Percentiles rank a stretch among this genome's conserved stretches.
Evolutionary conservation across 495 filamentous ascomycete species (phyloP).

Genomic region (Bathelium albidoporum): DNA sequence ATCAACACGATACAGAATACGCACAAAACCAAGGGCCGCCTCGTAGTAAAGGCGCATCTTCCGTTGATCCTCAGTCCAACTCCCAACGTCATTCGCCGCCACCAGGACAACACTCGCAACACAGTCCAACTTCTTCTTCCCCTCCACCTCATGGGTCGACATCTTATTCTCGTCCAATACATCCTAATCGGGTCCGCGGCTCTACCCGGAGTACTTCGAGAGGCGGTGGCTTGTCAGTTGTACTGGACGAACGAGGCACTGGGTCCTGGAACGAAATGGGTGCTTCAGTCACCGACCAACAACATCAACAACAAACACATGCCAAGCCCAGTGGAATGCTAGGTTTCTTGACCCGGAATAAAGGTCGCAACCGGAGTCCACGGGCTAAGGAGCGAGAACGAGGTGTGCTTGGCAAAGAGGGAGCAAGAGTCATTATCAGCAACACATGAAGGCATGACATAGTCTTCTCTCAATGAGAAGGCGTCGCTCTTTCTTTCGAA

Average conservation of each 20-base stretch:
- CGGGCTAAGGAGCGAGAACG: conserved; percentile 71
- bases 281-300: neutral
- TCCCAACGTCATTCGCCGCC: neutral
- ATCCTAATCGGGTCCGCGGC: conserved; percentile 30
- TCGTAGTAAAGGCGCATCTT: neutral
- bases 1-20: neutral
- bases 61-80: neutral
- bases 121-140: conserved; percentile 7
- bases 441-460: neutral
- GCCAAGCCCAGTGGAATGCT: conserved; percentile 63
- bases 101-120: neutral
- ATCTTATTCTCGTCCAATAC: neutral
- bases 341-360: conserved; percentile 78
- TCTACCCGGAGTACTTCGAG: conserved; percentile 58
- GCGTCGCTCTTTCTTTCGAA: neutral
- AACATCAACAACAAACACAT: conserved; percentile 73
- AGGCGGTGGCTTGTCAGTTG: conserved; percentile 81
- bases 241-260: conserved; percentile 73
- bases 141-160: conserved; percentile 13
- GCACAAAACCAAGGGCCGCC: neutral
- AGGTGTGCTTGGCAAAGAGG: conserved; percentile 91
- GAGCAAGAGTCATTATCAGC: conserved; percentile 53
- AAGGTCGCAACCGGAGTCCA: conserved; percentile 79
- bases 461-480: neutral
- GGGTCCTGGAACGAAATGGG: conserved; percentile 86